Percentiles rank a stretch among this genome's conserved stretches.
Conservation (phyloP, 1,284 basidiomycete species). For the Violaceomyces palustris region DNA sequence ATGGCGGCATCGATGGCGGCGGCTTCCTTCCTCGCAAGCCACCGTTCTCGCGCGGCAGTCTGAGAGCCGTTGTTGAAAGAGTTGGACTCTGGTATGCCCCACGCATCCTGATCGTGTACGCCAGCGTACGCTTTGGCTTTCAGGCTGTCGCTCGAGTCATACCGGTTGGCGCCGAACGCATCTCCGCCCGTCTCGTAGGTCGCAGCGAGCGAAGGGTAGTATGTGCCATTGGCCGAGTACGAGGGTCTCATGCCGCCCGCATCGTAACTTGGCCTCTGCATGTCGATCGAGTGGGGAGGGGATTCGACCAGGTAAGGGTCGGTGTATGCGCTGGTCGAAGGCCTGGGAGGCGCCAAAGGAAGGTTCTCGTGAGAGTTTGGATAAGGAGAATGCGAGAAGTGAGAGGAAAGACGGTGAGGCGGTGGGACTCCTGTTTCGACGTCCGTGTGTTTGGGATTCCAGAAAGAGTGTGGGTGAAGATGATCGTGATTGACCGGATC, state of each 20-base stretch:
- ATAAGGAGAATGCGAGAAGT: background rate
- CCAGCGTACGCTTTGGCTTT: conserved; percentile 5
- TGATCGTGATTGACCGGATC: too few species aligned
- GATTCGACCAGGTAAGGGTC: too few species aligned
- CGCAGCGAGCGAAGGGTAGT: background rate
- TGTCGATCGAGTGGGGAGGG: too few species aligned
- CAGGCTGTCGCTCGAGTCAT: background rate
- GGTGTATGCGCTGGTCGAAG: background rate
- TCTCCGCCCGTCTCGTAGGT: background rate
- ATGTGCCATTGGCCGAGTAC: background rate
- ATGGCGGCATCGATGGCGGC: conserved; percentile 9
- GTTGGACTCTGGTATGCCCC: conserved; percentile 16
- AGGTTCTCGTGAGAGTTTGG: background rate
- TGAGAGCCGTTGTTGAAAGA: background rate
- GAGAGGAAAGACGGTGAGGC: background rate
- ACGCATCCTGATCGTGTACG: conserved; percentile 11
- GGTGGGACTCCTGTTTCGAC: background rate
- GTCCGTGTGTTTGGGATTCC: too few species aligned
- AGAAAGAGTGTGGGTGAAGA: too few species aligned
- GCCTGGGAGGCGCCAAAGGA: background rate
- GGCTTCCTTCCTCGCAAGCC: conserved; percentile 25
- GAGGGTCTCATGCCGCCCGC: background rate
- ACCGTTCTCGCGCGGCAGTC: conserved; percentile 29
- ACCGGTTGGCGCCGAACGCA: conserved; percentile 3
- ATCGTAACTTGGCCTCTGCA: too few species aligned